A percentile compares a stretch with the other conserved stretches of the same genome.
Evolutionary conservation across 2,329 filamentous ascomycete genomes (phyloP).

Genomic region (Trichophyton equinum): DNA sequence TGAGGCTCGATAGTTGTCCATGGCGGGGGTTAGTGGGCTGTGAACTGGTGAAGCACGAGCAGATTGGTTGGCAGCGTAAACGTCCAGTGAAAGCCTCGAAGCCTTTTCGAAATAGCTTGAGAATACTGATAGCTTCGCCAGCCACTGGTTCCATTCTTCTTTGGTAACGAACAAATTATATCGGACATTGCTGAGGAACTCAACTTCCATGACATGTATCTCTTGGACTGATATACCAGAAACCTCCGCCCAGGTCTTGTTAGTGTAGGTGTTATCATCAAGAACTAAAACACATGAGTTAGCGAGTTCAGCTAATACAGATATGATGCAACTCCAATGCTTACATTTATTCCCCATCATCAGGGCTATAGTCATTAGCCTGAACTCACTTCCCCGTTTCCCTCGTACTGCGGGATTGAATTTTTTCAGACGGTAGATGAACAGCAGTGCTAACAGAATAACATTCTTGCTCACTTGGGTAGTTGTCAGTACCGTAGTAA

Average conservation of each 20-base stretch:
- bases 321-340: slow-evolving; percentile 20
- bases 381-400: slow-evolving; percentile 83
- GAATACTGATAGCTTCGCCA: slow-evolving; percentile 69
- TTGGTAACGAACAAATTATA: slow-evolving; percentile 83
- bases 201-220: slow-evolving; percentile 99
- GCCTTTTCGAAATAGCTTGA: slow-evolving; percentile 69
- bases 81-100: slow-evolving; percentile 31
- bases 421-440: slow-evolving; percentile 86
- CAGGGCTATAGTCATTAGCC: slow-evolving; percentile 80
- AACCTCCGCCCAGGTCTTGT: slow-evolving; percentile 98
- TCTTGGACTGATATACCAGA: slow-evolving; percentile 87
- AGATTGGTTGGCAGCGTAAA: slow-evolving; percentile 21
- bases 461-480: slow-evolving; percentile 97
- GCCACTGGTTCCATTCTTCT: slow-evolving; percentile 77
- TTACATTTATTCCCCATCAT: slow-evolving; percentile 97
- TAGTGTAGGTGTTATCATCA: slow-evolving; percentile 98
- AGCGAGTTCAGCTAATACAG: background rate
- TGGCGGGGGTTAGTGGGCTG: background rate
- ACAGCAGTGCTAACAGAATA: slow-evolving; percentile 74
- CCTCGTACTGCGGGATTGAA: slow-evolving; percentile 81
- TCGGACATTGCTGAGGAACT: slow-evolving; percentile 96
- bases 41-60: slow-evolving; percentile 22
- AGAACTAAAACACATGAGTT: slow-evolving; percentile 47
- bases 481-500: slow-evolving; percentile 75
- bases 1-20: background rate